Base-by-base conservation (phyloP, 768 basidiomycete genomes). In the Mycena maculata region DNA sequence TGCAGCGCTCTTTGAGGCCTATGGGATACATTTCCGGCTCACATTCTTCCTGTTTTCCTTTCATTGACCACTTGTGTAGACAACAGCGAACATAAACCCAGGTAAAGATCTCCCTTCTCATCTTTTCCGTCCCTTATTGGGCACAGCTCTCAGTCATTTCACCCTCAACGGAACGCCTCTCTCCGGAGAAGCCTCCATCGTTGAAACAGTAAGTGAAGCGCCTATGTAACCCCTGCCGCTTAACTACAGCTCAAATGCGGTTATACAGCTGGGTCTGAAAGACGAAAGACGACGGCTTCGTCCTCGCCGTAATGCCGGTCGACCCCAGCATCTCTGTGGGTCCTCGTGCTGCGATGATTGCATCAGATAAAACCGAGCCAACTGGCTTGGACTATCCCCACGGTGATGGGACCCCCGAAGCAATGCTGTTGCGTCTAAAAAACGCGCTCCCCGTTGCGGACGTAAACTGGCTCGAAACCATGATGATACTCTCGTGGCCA, bases 161-260 rank as follows among this genome's bases (percentile, higher is more conserved):
- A 42, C 44, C n/a, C 12, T 62, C 18, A 22, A 61, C 18, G 54
- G 47, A 20, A 58, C 9, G 25, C 53, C 18, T 27, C 60, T 67
- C n/a, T 11, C 18, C 4, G 53, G 20, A 23, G 23, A 54, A 15
- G 54, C 39, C 18, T 23, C 13, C n/a, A 39, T 67, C 4, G 60
- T 67, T n/a, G 55, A 61, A 33, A 67, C 33, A 2, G 36, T 67
- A 23, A 27, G 60, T 38, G 23, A n/a, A n/a, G n/a, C n/a, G n/a
- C n/a, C n/a, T 16, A 27, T 20, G 30, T 4, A 38, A 33, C 13
- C 6, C 3, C 16, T 20, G 16, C 2, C 20, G 36, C 6, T 10
- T 13, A 63, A 16, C 2, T 18, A n/a, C 12, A 25, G 57, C 16
- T 57, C 41, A 30, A 59, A 23, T 10, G 25, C 20, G 25, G n/a